phyloP scores from a whole-genome alignment of 805 yeast species.

The Candida loeiensis region DNA sequence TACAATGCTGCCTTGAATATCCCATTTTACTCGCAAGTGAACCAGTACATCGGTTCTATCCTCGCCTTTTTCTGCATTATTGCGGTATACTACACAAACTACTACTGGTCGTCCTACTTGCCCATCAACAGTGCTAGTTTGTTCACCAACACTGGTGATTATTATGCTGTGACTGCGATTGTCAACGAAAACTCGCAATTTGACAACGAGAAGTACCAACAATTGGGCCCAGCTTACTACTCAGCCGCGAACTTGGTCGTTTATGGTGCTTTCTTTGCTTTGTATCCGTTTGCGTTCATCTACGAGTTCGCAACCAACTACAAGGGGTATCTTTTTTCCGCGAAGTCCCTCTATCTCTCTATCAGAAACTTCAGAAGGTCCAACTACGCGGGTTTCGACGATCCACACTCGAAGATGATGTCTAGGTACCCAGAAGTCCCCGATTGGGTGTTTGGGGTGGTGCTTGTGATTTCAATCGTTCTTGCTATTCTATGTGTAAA shows the following conservation, averaged over 20 bases:
- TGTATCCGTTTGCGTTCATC: conserved; percentile 22
- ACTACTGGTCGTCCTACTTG: conserved; percentile 26
- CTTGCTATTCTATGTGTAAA: conserved; percentile 30
- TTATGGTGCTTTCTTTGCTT: conserved; percentile 21
- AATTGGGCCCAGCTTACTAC: conserved; percentile 20
- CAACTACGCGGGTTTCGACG: conserved; percentile 30
- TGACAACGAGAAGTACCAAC: conserved; percentile 16
- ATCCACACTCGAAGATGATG: conserved; percentile 33
- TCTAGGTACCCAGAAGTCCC: conserved; percentile 32
- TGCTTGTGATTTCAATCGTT: conserved; percentile 26
- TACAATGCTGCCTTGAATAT: conserved; percentile 14
- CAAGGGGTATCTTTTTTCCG: conserved; percentile 13
- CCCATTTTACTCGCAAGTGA: conserved; percentile 24
- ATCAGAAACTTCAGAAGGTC: conserved; percentile 20
- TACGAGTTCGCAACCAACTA: conserved; percentile 17
- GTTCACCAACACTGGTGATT: conserved; percentile 23
- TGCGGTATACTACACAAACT: conserved; percentile 27
- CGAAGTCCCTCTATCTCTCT: conserved; percentile 12
- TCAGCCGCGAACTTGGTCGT: conserved; percentile 20
- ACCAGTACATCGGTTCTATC: conserved; percentile 22
- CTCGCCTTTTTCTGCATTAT: conserved; percentile 22
- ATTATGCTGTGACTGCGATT: conserved; percentile 15
- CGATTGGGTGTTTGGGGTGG: conserved; percentile 25
- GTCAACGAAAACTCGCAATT: conserved; percentile 7
- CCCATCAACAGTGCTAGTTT: conserved; percentile 22